These are phyloP conservation scores for Flaveria bidentis DNA, from an alignment of 129 eudicot genomes.

Conservation along the genomic window DNA sequence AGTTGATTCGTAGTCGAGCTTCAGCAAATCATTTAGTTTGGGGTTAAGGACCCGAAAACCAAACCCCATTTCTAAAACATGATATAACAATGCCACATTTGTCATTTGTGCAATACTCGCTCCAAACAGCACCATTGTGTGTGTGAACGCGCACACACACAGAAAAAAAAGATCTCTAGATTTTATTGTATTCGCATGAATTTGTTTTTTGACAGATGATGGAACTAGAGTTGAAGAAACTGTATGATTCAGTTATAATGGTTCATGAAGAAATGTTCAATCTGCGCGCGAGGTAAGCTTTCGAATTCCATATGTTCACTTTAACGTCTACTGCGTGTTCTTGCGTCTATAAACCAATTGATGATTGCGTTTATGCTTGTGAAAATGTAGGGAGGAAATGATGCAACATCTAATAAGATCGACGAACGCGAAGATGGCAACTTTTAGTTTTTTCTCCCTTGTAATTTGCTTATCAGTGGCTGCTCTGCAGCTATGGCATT, in stretches of 20 bases:
- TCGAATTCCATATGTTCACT: neutral
- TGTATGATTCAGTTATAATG: conserved; percentile 50
- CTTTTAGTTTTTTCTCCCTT: conserved; percentile 55
- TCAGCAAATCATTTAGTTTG: too few relatives aligned
- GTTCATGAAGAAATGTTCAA: conserved; percentile 75
- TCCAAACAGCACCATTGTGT: too few relatives aligned
- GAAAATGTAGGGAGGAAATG: conserved; percentile 45
- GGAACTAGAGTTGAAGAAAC: conserved; percentile 71
- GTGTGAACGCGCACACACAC: too few relatives aligned
- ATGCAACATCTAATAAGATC: conserved; percentile 49
- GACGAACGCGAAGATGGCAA: conserved; percentile 57
- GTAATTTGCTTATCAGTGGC: conserved; percentile 55
- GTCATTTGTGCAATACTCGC: too few relatives aligned
- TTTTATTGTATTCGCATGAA: neutral
- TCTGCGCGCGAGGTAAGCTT: conserved; percentile 67
- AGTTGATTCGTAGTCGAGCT: too few relatives aligned
- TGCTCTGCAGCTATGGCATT: conserved; percentile 61
- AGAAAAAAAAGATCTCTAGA: too few relatives aligned
- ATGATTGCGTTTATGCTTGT: neutral
- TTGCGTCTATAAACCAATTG: neutral
- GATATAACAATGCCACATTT: too few relatives aligned
- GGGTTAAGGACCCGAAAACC: too few relatives aligned
- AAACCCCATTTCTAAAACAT: too few relatives aligned
- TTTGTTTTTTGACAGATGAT: conserved; percentile 45
- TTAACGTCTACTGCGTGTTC: neutral